Base-by-base conservation (phyloP, 2,329 filamentous ascomycete species). In the Aspergillus felis region DNA sequence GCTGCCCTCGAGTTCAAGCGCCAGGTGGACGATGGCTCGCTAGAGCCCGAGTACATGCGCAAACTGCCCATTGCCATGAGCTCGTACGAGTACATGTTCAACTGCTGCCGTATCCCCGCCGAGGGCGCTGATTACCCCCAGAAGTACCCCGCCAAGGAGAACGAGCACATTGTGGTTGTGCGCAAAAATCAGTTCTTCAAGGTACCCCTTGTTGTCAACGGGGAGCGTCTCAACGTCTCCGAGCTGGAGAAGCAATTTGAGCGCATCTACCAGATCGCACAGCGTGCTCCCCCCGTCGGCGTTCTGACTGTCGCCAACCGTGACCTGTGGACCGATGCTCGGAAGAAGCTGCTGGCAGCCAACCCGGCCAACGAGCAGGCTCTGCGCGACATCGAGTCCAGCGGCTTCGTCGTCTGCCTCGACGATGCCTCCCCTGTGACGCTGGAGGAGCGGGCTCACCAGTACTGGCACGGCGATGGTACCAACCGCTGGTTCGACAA, bases 41-140 rank as follows among this genome's bases (percentile, higher is more conserved):
- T 99, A 53, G 94, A 99, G 81, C 94, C 94, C 25, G 94, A 99
- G 78, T 97, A 97, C 79, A 96, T 99, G 92, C 95, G 95, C 82
- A 92, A 92, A 78, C 84, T 95, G 58, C 94, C 94, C 59, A 93
- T 97, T 71, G 94, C 92, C 76, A 99, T 99, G 94, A 92, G 92
- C 81, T 94, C 91, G 72, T 97, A 97, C 81, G 82, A 96, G 79
- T 97, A 88, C 85, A 99, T 99, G 94, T 99, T 99, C 84, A 97
- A 99, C 78, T 87, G 85, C 76, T 90, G 86, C 76, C 88, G 94
- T 66, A 87, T 97, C 44, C 88, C 93, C 29, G 89, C 89, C 54
- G 88, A 88, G 69, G 89, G 91, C 12, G 84, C 87, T 35, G 94
- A 99, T 73, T 86, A 91, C 71, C 89, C 90, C 9, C 81, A 89